Base-by-base conservation (phyloP, 441 rosid genomes). In the Populus tomentosa region DNA sequence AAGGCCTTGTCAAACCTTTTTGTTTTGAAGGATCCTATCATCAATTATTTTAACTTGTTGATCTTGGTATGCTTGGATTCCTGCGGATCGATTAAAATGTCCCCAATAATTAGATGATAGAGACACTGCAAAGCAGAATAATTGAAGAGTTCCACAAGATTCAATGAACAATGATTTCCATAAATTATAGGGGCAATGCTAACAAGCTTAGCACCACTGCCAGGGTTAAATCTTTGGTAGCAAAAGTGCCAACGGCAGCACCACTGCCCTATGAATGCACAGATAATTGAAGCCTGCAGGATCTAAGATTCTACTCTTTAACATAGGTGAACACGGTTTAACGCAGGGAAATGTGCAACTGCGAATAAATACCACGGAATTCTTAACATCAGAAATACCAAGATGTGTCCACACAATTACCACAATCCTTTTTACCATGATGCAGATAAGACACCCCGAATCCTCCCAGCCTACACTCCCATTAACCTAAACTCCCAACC, bases 401-500 rank as follows among this genome's bases (percentile, higher is more conserved):
- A 78, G 70, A 66, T 73, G 16, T 56, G 33, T 72, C 75, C 76
- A 78, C 76, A 71, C 7, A 56, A 74, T 62, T 42, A 64, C 50
- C 69, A 28, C 62, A 75, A 75, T 72, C 67, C n/a, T 72, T 36
- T 70, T 62, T 75, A 73, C 78, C 36, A 69, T 77, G 81, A 75
- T 64, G 56, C n/a, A 70, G 80, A 77, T 28, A 68, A 72, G 77
- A 62, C 65, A 70, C 35, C 68, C 28, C 30, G 10, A 46, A 70
- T 72, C 77, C 75, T 24, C 76, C 83, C 80, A 67, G 71, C 53
- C 75, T 73, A 82, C 63, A 72, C 76, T 75, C 79, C 79, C 36
- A 75, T 40, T 70, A 67, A 69, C 73, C 76, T 10, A 72, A 69
- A n/a, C 69, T 71, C 77, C 62, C 75, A 61, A 18, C 67, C 74